These are phyloP conservation scores for Neurospora tetrasperma DNA, from an alignment of 495 filamentous ascomycete genomes.

Conservation along the genomic window DNA sequence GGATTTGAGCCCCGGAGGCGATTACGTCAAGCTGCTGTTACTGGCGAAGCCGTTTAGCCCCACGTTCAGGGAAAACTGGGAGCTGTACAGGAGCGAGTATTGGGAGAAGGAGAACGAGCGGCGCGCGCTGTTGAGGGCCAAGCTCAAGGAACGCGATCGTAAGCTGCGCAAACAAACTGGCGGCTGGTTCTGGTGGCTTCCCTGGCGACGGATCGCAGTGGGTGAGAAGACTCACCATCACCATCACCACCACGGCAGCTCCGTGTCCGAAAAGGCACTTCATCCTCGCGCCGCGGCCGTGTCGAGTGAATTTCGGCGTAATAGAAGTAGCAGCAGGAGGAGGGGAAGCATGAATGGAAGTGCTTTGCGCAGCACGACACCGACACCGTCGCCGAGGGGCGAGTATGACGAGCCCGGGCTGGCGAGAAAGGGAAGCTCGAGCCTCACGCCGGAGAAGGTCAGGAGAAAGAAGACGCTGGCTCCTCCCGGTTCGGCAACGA, in stretches of 20 bases:
- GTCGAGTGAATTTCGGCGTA: conserved; percentile 33
- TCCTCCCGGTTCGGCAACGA: conserved; percentile 15
- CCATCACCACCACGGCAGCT: conserved; percentile 9
- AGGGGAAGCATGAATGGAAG: conserved; percentile 37
- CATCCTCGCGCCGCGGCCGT: conserved; percentile 30
- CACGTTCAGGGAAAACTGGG: conserved; percentile 95
- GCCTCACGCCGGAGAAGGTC: conserved; percentile 39
- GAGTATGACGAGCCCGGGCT: conserved; percentile 17
- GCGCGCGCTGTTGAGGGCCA: conserved; percentile 58
- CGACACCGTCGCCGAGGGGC: conserved; percentile 33
- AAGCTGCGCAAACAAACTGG: conserved; percentile 55
- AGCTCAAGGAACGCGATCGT: conserved; percentile 53
- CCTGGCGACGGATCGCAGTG: conserved; percentile 32
- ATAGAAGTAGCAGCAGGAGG: conserved; percentile 37
- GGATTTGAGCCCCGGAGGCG: conserved; percentile 78
- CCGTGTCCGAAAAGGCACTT: conserved; percentile 21
- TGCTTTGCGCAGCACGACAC: conserved; percentile 32
- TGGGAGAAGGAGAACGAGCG: conserved; percentile 96
- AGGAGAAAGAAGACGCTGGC: conserved; percentile 33
- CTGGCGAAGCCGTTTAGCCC: conserved; percentile 92
- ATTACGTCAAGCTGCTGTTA: conserved; percentile 81
- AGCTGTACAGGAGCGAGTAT: conserved; percentile 82
- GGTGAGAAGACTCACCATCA: conserved; percentile 19
- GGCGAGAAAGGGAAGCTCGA: conserved; percentile 35
- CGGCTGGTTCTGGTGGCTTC: conserved; percentile 82